Conservation (phyloP, 2,329 filamentous ascomycete species). For the Leptoxyphium fumago region DNA sequence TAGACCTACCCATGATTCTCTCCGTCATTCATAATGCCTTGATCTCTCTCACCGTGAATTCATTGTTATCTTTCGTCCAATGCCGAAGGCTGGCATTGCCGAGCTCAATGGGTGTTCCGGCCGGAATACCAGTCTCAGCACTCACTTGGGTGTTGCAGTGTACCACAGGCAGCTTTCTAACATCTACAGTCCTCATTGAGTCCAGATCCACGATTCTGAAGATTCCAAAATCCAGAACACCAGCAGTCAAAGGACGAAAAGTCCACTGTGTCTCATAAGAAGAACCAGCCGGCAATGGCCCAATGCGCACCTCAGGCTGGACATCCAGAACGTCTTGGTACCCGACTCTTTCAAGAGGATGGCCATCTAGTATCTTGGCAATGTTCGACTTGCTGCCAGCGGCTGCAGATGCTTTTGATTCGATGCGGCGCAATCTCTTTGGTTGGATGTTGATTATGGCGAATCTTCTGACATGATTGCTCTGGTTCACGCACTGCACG, state of each 20-base stretch:
- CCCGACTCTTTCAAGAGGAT: slow-evolving; percentile 34
- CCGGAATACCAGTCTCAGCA: too few species aligned
- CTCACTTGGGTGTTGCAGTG: slow-evolving; percentile 2
- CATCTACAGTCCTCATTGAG: slow-evolving; percentile 63
- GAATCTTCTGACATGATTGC: slow-evolving; percentile 47
- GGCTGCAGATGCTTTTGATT: neutral
- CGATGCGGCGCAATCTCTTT: slow-evolving; percentile 2
- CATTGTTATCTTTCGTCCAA: too few species aligned
- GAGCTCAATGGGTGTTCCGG: too few species aligned
- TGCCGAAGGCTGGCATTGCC: too few species aligned
- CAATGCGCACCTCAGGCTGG: slow-evolving; percentile 59
- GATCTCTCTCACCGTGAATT: too few species aligned
- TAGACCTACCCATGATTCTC: too few species aligned
- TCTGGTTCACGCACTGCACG: slow-evolving; percentile 63
- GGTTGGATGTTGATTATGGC: slow-evolving; percentile 43
- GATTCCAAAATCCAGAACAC: slow-evolving; percentile 56
- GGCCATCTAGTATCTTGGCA: slow-evolving; percentile 8
- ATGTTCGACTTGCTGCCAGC: slow-evolving; percentile 1
- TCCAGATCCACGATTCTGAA: slow-evolving; percentile 58
- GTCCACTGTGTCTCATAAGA: slow-evolving; percentile 61
- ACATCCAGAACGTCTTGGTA: slow-evolving; percentile 57
- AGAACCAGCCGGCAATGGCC: slow-evolving; percentile 54
- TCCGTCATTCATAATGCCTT: too few species aligned
- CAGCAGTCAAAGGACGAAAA: slow-evolving; percentile 53
- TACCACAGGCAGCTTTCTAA: slow-evolving; percentile 58